phyloP scores from a whole-genome alignment of 805 yeast genomes.

The Monosporozyma siamensis region DNA sequence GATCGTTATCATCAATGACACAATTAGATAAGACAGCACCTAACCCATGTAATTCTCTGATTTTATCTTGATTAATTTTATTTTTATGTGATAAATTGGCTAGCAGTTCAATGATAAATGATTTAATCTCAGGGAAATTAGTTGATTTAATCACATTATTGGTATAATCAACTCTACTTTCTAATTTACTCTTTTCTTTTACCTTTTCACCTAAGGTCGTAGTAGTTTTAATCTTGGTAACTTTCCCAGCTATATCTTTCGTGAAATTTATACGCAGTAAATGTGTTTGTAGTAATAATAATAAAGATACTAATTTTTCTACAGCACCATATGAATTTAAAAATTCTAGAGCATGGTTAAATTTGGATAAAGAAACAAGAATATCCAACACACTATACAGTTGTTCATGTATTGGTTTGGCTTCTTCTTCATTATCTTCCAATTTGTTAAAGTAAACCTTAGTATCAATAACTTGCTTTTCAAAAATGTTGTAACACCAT shows the following conservation, averaged over 20 bases:
- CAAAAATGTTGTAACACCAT: conserved; percentile 32
- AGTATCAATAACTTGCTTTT: conserved; percentile 14
- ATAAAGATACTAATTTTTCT: conserved; percentile 25
- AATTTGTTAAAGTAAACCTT: conserved; percentile 19
- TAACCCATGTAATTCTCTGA: conserved; percentile 59
- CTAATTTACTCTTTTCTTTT: conserved; percentile 24
- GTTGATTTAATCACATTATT: conserved; percentile 21
- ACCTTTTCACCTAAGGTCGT: conserved; percentile 19
- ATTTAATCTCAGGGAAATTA: conserved; percentile 56
- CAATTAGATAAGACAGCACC: conserved; percentile 71
- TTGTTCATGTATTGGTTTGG: conserved; percentile 22
- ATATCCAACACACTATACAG: conserved; percentile 28
- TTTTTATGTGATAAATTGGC: conserved; percentile 47
- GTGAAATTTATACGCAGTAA: conserved; percentile 26
- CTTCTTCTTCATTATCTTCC: conserved; percentile 12
- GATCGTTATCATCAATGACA: conserved; percentile 80
- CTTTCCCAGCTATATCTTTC: conserved; percentile 18
- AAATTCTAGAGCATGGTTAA: conserved; percentile 31
- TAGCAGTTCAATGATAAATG: conserved; percentile 56
- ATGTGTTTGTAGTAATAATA: conserved; percentile 29
- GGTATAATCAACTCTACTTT: conserved; percentile 20
- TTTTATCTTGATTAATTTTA: conserved; percentile 51
- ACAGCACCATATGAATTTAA: conserved; percentile 31
- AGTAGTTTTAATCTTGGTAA: conserved; percentile 16
- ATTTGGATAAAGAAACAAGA: conserved; percentile 26